These are phyloP conservation scores for Ambrosiella xylebori DNA, from an alignment of 2,329 filamentous ascomycete species.

Conservation along the genomic window DNA sequence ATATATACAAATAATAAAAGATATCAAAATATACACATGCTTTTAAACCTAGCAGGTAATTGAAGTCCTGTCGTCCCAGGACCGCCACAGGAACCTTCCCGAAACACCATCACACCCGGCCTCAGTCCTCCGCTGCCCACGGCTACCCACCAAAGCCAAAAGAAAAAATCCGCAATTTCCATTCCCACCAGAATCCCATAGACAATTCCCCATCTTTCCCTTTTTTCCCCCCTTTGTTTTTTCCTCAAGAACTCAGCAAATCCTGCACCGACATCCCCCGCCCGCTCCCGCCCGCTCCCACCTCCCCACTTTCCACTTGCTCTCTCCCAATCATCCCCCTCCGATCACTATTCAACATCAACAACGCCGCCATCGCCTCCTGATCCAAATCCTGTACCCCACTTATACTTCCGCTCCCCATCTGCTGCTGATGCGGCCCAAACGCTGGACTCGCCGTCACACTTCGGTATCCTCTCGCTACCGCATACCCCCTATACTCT, in stretches of 20 bases:
- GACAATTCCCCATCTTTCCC: not conserved
- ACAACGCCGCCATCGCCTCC: slow-evolving; percentile 66
- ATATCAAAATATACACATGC: too few species aligned
- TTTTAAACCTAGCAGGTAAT: too few species aligned
- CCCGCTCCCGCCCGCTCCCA: slow-evolving; percentile 20
- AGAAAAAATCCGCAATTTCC: too few species aligned
- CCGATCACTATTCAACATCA: slow-evolving; percentile 76
- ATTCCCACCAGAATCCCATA: not conserved
- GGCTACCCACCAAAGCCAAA: too few species aligned
- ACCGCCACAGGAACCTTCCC: too few species aligned
- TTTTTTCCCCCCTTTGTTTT: not conserved
- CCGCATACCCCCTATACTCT: too few species aligned
- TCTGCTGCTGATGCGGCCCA: slow-evolving; percentile 30
- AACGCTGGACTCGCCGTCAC: slow-evolving; percentile 40
- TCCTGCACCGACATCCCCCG: slow-evolving; percentile 38
- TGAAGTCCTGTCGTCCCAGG: too few species aligned
- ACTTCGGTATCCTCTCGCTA: slow-evolving; percentile 26
- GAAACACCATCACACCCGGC: too few species aligned
- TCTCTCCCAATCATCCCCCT: slow-evolving; percentile 24
- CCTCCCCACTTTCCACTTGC: slow-evolving; percentile 32
- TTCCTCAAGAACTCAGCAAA: slow-evolving; percentile 24
- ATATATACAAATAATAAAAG: too few species aligned
- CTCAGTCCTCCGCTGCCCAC: too few species aligned
- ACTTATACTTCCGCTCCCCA: slow-evolving; percentile 17
- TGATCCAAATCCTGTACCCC: slow-evolving; percentile 37